Evolutionary conservation across 441 rosid genomes (phyloP), one percentile per base, ranked within the genome.

Genomic region (Sinapis alba): DNA sequence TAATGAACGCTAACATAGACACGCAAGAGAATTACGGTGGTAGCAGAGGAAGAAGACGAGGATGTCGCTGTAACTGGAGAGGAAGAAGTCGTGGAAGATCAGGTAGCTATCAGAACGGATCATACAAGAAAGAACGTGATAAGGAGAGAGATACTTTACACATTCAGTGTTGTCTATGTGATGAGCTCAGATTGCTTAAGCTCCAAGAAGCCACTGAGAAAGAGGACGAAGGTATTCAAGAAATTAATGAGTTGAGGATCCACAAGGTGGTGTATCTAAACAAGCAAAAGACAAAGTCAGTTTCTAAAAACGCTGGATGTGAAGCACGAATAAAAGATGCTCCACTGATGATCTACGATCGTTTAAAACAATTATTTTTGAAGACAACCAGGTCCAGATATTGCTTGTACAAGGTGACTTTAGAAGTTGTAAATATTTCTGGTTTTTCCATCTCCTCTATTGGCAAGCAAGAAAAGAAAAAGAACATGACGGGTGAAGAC

Each of bases 401-500:
- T 30, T 7, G 36, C 1, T 7, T 7, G 8, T 30, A 7, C 36
- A 30, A 30, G 36, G 36, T 7, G 36, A 7, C 7, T 30, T 30
- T 30, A 30, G 8, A 30, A 30, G 34, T 30, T 30, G 8, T 5
- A 30, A 30, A 30, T 30, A 30, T 30, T 30, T 30, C 34, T 6
- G 34, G 34, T 6, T 30, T 30, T 6, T 30, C 6, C 34, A 30
- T 30, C 34, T 7, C 7, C 7, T 30, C 34, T 30, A 6, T 30
- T 30, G 5, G 0, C 8, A 30, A 30, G 41, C 12, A 53, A 47
- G 11, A 30, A 30, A 11, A 6, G 34, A 27, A 34, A 1, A 64
- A 6, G 24, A 43, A 16, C 19, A 62, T 78, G 78, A 94, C 91
- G 98, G 94, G 93, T 66, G 97, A 93, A 68, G 85, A 89, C 81